phyloP scores from a whole-genome alignment of 2,329 filamentous ascomycete species.

The Gnomoniopsis sp. region DNA sequence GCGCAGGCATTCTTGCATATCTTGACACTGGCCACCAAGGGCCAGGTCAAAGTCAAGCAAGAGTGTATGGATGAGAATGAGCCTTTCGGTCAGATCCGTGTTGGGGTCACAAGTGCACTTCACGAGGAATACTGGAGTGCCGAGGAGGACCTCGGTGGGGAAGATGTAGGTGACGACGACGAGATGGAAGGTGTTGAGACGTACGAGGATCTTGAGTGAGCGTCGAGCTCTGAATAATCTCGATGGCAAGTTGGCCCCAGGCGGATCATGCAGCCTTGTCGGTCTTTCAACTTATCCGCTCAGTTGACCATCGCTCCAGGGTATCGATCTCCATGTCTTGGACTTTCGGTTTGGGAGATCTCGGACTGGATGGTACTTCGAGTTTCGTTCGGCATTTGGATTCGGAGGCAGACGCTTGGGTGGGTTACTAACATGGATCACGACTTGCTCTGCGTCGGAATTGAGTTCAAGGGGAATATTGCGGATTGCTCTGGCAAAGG shows the following conservation, averaged over 20 bases:
- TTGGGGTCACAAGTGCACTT: conserved; percentile 34
- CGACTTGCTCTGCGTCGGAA: neutral
- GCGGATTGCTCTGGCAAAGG: neutral
- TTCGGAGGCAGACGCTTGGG: neutral
- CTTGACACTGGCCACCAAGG: conserved; percentile 66
- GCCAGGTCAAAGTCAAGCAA: conserved; percentile 61
- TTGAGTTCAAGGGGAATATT: neutral
- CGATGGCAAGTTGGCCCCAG: too few species aligned
- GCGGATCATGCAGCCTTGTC: neutral
- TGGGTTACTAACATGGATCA: neutral
- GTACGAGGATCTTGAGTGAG: neutral
- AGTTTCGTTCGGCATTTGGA: conserved; percentile 1
- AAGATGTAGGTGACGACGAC: neutral
- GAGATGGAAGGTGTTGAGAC: neutral
- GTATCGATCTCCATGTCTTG: neutral
- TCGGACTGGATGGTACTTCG: neutral
- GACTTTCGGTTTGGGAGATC: neutral
- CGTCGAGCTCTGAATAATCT: too few species aligned
- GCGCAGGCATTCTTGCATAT: conserved; percentile 76
- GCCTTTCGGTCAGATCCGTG: conserved; percentile 45
- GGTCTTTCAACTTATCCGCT: neutral
- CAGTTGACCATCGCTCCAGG: neutral
- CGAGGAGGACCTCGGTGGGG: neutral
- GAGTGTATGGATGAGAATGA: conserved; percentile 32
- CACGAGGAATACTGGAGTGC: neutral